Evolutionary conservation across 2,329 filamentous ascomycete genomes (phyloP), one percentile per base, ranked within the genome.

Genomic region (Fonsecaea pugnacius): DNA sequence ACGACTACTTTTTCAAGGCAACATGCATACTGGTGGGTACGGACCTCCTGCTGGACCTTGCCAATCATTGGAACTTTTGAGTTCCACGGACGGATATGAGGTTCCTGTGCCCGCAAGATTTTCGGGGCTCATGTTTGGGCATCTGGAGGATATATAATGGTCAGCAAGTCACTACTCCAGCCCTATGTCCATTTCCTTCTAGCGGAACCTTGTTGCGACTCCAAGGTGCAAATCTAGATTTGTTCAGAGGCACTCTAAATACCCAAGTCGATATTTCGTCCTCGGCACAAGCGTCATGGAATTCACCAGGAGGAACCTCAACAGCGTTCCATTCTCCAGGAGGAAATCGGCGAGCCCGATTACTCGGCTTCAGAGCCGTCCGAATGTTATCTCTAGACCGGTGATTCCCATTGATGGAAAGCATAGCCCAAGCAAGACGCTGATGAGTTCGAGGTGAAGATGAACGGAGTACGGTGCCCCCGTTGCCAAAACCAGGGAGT

Each of bases 381-480:
- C 53, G 32, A 35, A 56, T 24, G 36, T 62, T 51, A 58, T 32
- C 21, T 32, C 36, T 30, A 54, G 58, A 50, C 63, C 63, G 54
- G 63, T 65, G 55, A 48, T 36, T 24, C 7, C 9, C 38, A 14
- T 40, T 21, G 9, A 30, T 32, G 50, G 10, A 35, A n/a, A 32
- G 16, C 40, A 9, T 16, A 7, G 30, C 32, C 50, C 43, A 27
- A 32, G 36, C 51, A 58, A 51, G 58, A 58, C 30, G 62, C 64
- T 66, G 46, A 66, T 53, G 8, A 36, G 7, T 1, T 30, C 27
- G 4, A 53, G 30, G 27, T 46, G 51, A 65, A 80, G 78, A 79
- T 80, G 78, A 77, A 78, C n/a, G 78, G 78, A 65, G 74, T 78
- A 21, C 73, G 74, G 33, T 80, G 78, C 63, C 78, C 78, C 33